A percentile compares a stretch with the other conserved stretches of the same genome.
These are phyloP conservation scores for Aspergillus ustus DNA, from an alignment of 2,329 filamentous ascomycete genomes.

Conservation along the genomic window DNA sequence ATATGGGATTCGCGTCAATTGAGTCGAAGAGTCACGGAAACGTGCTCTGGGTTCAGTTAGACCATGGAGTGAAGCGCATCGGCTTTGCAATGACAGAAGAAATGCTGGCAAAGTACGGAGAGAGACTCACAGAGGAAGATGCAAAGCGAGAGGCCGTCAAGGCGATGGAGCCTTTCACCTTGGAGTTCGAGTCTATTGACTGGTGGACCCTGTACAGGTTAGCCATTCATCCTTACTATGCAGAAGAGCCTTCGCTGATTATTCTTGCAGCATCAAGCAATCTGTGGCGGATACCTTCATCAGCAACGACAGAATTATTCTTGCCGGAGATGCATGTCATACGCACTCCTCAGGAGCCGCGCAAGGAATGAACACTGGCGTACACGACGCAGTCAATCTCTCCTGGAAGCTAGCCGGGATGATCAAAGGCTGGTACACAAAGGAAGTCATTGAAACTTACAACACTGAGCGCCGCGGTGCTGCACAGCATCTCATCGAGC, in stretches of 20 bases:
- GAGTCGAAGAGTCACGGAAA: conserved; percentile 16
- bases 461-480: conserved; percentile 34
- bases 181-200: conserved; percentile 23
- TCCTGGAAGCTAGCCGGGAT: conserved; percentile 58
- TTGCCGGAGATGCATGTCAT: conserved; percentile 52
- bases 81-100: conserved; percentile 12
- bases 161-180: conserved; percentile 7
- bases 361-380: conserved; percentile 60
- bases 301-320: conserved; percentile 51
- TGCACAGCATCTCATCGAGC: conserved; percentile 36
- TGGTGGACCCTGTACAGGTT: conserved; percentile 34
- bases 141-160: conserved; percentile 8
- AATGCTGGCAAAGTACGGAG: conserved; percentile 12
- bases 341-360: conserved; percentile 58
- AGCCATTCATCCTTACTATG: neutral
- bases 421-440: conserved; percentile 27
- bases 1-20: conserved; percentile 8
- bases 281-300: conserved; percentile 43
- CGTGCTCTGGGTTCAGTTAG: conserved; percentile 19
- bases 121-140: conserved; percentile 4
- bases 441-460: conserved; percentile 28
- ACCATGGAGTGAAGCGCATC: conserved; percentile 16
- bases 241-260: neutral
- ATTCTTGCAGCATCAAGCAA: conserved; percentile 46
- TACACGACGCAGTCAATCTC: conserved; percentile 57